Conservation (phyloP, 768 basidiomycete genomes). For the Rhizopogon roseolus region DNA sequence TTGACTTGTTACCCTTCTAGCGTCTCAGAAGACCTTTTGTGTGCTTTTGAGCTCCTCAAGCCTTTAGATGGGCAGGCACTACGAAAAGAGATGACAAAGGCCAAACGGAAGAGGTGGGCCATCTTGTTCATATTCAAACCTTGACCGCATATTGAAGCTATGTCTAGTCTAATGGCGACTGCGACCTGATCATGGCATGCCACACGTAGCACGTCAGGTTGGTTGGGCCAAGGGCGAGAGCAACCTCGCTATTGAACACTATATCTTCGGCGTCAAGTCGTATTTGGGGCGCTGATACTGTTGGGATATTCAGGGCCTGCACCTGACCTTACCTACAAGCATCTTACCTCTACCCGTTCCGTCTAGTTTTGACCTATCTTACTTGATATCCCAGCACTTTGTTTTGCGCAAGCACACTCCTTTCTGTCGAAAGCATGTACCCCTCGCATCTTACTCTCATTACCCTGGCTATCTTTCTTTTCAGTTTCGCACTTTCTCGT, state of each 20-base stretch:
- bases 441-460: slow-evolving; percentile 23
- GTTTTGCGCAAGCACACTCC: slow-evolving; percentile 17
- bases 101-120: slow-evolving; percentile 89
- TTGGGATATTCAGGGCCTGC: slow-evolving; percentile 19
- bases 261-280: neutral
- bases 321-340: slow-evolving; percentile 22
- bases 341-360: slow-evolving; percentile 13
- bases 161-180: slow-evolving; percentile 28
- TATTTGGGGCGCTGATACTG: neutral
- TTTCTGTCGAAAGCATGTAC: slow-evolving; percentile 28
- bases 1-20: slow-evolving; percentile 32
- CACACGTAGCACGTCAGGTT: neutral
- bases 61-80: slow-evolving; percentile 91
- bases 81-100: slow-evolving; percentile 98
- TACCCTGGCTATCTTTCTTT: slow-evolving; percentile 10
- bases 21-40: slow-evolving; percentile 95
- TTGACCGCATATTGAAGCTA: slow-evolving; percentile 2
- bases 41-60: slow-evolving; percentile 96
- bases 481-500: slow-evolving; percentile 8
- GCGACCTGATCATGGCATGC: slow-evolving; percentile 16
- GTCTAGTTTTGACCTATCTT: slow-evolving; percentile 23
- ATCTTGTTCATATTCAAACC: neutral
- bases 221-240: slow-evolving; percentile 1
- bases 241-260: neutral
- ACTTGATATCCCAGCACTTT: slow-evolving; percentile 21